Evolutionary conservation across 2,329 filamentous ascomycete genomes (phyloP).

Genomic region (Cladophialophora bantiana): DNA sequence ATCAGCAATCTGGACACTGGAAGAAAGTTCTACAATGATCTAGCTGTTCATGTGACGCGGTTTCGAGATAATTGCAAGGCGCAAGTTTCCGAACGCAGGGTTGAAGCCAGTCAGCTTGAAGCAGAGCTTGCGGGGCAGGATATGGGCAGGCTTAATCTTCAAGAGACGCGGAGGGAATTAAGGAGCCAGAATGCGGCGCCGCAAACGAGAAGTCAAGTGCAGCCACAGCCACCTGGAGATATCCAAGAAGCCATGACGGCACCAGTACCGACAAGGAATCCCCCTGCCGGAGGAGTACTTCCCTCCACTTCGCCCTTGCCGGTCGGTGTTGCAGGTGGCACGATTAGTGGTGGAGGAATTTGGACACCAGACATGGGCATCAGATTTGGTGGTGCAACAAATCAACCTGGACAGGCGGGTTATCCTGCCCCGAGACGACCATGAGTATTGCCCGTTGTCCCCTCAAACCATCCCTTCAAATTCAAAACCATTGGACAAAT

Average conservation of each 20-base stretch:
- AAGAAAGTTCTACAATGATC: conserved; percentile 95
- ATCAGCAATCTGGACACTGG: conserved; percentile 89
- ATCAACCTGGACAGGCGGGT: conserved; percentile 35
- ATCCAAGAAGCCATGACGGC: conserved; percentile 50
- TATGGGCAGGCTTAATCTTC: conserved; percentile 65
- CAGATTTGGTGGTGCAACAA: conserved; percentile 66
- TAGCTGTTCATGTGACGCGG: conserved; percentile 82
- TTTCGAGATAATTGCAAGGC: conserved; percentile 81
- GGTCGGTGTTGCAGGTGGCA: conserved; percentile 32
- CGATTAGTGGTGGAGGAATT: conserved; percentile 57
- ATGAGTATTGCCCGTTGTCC: background rate
- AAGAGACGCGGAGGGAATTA: conserved; percentile 49
- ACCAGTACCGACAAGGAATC: conserved; percentile 54
- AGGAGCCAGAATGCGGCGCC: conserved; percentile 43
- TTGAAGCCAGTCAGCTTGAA: conserved; percentile 81
- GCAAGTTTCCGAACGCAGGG: conserved; percentile 80
- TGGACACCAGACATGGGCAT: conserved; percentile 86
- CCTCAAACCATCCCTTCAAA: background rate
- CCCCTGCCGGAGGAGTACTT: conserved; percentile 59
- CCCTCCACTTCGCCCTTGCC: conserved; percentile 46
- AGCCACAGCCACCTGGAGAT: conserved; percentile 39
- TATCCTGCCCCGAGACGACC: conserved; percentile 31
- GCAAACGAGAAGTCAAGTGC: conserved; percentile 43
- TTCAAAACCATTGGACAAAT: background rate
- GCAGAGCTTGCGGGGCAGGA: conserved; percentile 66